phyloP scores from a whole-genome alignment of 768 basidiomycete genomes.

The Suillus subaureus region DNA sequence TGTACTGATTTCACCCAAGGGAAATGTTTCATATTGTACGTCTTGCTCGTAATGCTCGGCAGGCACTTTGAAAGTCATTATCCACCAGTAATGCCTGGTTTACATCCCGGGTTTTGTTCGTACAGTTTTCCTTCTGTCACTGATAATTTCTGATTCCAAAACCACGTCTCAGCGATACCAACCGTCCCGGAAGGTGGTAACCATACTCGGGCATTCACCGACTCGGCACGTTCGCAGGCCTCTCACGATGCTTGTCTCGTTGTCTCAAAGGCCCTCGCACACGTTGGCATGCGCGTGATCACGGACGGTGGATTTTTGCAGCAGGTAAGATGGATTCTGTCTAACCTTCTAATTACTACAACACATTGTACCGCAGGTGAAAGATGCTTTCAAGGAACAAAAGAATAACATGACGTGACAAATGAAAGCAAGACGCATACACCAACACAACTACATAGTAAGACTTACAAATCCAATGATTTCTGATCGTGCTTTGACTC shows the following conservation, averaged over 20 bases:
- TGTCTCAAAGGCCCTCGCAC: conserved; percentile 71
- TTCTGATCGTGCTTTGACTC: not conserved
- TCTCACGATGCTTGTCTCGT: conserved; percentile 71
- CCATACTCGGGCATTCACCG: conserved; percentile 71
- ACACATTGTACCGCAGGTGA: conserved; percentile 38
- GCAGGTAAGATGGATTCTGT: conserved; percentile 40
- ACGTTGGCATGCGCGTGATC: conserved; percentile 66
- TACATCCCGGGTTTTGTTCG: conserved; percentile 69
- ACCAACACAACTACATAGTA: not conserved
- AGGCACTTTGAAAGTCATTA: conserved; percentile 10
- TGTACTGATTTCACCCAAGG: conserved; percentile 15
- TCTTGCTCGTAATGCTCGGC: not conserved
- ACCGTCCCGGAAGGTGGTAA: conserved; percentile 73
- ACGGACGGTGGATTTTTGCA: conserved; percentile 66
- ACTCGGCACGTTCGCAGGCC: conserved; percentile 56
- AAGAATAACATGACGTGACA: conserved; percentile 21
- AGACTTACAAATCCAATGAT: not conserved
- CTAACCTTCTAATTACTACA: not conserved
- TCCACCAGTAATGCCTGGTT: conserved; percentile 55
- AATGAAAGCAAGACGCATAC: conserved; percentile 1
- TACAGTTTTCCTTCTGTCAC: conserved; percentile 6
- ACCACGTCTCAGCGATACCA: conserved; percentile 63
- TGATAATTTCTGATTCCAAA: conserved; percentile 4
- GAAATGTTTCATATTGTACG: conserved; percentile 72
- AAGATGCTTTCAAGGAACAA: conserved; percentile 51